A percentile compares a stretch with the other conserved stretches of the same genome.
phyloP scores from a whole-genome alignment of 176 grass and related monocot genomes.

The Aegilops sharonensis region DNA sequence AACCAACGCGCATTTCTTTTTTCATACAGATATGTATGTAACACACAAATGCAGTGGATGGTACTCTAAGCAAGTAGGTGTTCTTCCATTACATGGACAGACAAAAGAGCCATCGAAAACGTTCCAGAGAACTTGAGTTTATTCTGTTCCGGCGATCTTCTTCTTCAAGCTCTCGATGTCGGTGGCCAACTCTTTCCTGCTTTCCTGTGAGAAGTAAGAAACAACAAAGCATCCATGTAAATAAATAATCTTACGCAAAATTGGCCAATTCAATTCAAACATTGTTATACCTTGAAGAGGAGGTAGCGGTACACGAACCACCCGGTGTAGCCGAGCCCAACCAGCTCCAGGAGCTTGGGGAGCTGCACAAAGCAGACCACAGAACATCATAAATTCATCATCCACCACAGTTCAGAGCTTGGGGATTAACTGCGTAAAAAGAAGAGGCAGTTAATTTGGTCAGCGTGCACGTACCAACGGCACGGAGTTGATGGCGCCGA shows the following conservation, averaged over 20 bases:
- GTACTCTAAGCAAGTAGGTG: slow-evolving; percentile 28
- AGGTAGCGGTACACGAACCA: slow-evolving; percentile 99
- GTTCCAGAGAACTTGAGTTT: slow-evolving; percentile 11
- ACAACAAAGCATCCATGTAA: background rate
- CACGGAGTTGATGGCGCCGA: slow-evolving; percentile 89
- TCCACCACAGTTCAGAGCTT: background rate
- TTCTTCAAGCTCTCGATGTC: slow-evolving; percentile 90
- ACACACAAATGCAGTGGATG: background rate
- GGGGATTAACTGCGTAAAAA: background rate
- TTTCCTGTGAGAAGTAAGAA: slow-evolving; percentile 46
- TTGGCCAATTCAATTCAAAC: background rate
- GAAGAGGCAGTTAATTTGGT: background rate
- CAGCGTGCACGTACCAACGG: slow-evolving; percentile 60
- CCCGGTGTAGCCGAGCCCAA: slow-evolving; percentile 93
- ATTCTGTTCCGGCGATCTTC: slow-evolving; percentile 84
- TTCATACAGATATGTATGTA: slow-evolving; percentile 20
- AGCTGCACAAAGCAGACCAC: slow-evolving; percentile 42
- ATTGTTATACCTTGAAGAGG: slow-evolving; percentile 84
- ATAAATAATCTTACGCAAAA: background rate
- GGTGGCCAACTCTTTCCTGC: slow-evolving; percentile 75
- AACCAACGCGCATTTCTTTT: background rate
- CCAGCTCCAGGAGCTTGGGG: slow-evolving; percentile 90
- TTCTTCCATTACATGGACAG: slow-evolving; percentile 24
- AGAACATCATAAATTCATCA: background rate
- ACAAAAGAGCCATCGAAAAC: slow-evolving; percentile 3